Evolutionary conservation across 202 grass and related monocot species (phyloP), one percentile per base, ranked within the genome.

Genomic region (Carex sylvatica): DNA sequence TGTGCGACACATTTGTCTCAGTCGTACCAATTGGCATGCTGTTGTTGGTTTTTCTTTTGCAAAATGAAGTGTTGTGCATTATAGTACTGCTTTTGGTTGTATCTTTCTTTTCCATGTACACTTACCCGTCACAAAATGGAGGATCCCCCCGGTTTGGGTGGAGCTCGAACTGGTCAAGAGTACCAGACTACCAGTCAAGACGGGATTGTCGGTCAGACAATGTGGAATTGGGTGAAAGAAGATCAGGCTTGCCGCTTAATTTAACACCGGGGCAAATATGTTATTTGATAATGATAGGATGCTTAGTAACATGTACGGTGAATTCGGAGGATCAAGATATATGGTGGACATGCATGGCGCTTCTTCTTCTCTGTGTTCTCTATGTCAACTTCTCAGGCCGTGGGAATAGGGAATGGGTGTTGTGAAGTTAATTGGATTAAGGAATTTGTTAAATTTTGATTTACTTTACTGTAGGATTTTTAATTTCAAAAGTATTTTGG

Each of bases 221-320:
- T 59, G 28, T 20, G 4, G 74, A 78, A 8, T 47, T 12, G 4
- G 1, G 3, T 20, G 51, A 18, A 47, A 80, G 31, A 49, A 78
- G 0, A 64, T 15, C 51, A 16, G 59, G 38, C 59, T 77, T 67
- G 8, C 80, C 80, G 4, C 56, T 70, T 54, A 62, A 49, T 28
- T 58, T 82, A 68, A 82, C 62, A 31, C 26, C 49, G 10, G 89
- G 92, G 13, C 30, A 92, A 80, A 86, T 88, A 10, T 96, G 84
- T 79, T 99, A 93, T 85, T 81, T 99, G 68, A 51, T 93, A 68
- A 33, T 93, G 81, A 7, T 92, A 23, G 81, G 94, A 16, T 91
- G 89, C 86, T 51, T 93, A 51, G 35, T 85, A 18, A 60, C 95
- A 59, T 92, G 88, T 38, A 84, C 83, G 6, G 47, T 88, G 63